Evolutionary conservation across 1,139 yeast species (phyloP), one percentile per base, ranked within the genome.

Genomic region (Pichia sp.): DNA sequence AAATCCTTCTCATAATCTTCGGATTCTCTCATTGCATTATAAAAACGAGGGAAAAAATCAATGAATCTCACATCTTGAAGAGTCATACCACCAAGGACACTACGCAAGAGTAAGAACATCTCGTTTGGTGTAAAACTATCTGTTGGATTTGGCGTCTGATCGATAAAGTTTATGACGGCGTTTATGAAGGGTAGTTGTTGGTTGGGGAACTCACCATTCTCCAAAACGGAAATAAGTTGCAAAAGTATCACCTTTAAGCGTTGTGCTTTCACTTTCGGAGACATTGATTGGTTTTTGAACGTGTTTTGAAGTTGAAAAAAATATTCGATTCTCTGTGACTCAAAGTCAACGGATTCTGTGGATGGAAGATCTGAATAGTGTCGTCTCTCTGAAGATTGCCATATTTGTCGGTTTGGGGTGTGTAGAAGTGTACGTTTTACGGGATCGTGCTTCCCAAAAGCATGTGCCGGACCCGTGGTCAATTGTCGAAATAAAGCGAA

Each of bases 11-110:
- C 27, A 29, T 53, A 56, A n/a, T 41, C 45, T 1, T 41, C 18
- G 9, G 53, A 48, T 11, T 46, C 48, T 41, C 59, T 41, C 32
- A 57, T 28, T 4, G 53, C 32, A 20, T 49, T 51, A 33, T 57
- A 58, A 34, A 56, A 53, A 15, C 53, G 38, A 5, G 62, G 61
- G 30, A 58, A 55, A 41, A 55, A 58, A 33, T 51, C 52, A 29
- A 55, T 37, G 27, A 42, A 44, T 22, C 35, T 42, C 6, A 56
- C 58, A 29, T 54, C 55, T 12, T 50, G 45, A 11, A 48, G 27
- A 1, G 52, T 47, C 52, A 57, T 46, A 7, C 52, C 56, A 15
- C 52, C 47, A 6, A 52, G 27, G 5, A 49, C 49, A 23, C 51
- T 46, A 27, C 41, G 39, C 22, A 55, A 34, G 9, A 51, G 29